phyloP scores from a whole-genome alignment of 1,284 basidiomycete species.

The Marasmius oreades region DNA sequence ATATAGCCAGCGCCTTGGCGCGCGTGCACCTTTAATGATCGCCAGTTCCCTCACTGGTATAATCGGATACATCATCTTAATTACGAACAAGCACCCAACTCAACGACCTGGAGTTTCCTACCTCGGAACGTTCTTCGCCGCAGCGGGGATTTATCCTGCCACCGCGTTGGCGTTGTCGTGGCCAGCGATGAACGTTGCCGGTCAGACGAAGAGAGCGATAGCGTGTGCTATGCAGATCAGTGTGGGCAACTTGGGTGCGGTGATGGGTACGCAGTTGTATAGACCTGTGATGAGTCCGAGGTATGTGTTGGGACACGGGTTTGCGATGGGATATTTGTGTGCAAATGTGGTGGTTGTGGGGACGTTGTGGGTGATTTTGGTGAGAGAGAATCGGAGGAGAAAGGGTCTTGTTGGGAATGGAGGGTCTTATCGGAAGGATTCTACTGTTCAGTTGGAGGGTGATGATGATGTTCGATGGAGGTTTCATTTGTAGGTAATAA shows the following conservation, averaged over 20 bases:
- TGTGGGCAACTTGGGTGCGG: background rate
- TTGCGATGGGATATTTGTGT: background rate
- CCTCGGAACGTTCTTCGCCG: constrained; percentile 47
- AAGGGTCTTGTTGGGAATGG: background rate
- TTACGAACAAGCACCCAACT: constrained; percentile 29
- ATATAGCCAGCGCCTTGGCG: constrained; percentile 37
- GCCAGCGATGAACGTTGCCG: constrained; percentile 54
- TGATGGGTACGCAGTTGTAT: background rate
- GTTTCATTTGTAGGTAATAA: background rate
- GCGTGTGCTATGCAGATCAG: background rate
- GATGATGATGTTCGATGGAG: background rate
- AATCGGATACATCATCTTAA: constrained; percentile 42
- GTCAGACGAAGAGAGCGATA: constrained; percentile 33
- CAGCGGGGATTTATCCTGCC: constrained; percentile 52
- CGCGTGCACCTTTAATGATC: constrained; percentile 44
- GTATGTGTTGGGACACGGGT: background rate
- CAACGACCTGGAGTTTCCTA: constrained; percentile 38
- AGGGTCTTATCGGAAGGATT: background rate
- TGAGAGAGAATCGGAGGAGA: background rate
- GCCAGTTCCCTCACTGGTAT: constrained; percentile 34
- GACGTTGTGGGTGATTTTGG: background rate
- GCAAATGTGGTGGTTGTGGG: background rate
- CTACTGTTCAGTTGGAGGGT: background rate
- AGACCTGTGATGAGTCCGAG: background rate
- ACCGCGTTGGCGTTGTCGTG: constrained; percentile 53